Evolutionary conservation across 352 stramenopile genomes (phyloP), one percentile per base, ranked within the genome.

Genomic region (Phytophthora europaea): DNA sequence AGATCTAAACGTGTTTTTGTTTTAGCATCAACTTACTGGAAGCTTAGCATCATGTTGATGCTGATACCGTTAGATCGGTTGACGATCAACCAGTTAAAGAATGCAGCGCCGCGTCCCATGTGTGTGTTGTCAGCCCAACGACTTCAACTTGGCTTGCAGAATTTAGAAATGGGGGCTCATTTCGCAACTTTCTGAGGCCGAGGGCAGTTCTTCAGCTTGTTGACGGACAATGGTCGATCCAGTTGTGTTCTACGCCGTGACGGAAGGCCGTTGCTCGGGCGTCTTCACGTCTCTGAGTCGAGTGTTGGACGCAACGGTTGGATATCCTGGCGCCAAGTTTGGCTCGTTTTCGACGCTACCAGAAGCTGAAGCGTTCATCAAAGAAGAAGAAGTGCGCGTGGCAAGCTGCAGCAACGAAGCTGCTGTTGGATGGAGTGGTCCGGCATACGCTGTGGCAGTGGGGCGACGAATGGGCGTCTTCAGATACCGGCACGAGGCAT

Each of bases 381-480:
- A 57, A 23, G 28, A 60, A 16, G 40, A 59, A 20, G 4, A 31
- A 34, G 6, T 40, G 15, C 15, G 28, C 7, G 2, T 8, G 0
- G 5, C 20, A 40, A 57, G 7, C 9, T 28, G 16, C 43, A 15
- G 15, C 16, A 36, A 36, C 7, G 26, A 50, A 38, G 15, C 20
- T 16, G 3, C 34, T 8, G n/a, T 15, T 3, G 38, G 23, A 0
- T 67, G 50, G 62, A 28, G 6, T 7, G 69, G 63, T 18, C 16
- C 36, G 40, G 56, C 43, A 13, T 91, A 91, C 45, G 85, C 85
- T 4, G 81, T 91, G 4, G 82, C 85, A 2, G 84, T 82, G 23
- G 85, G 85, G 2, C 70, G 76, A 2, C 66, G 80, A 23, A 80
- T 81, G 12, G 85, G 83, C 12, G 75, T 93, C 31, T 93, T 83